Evolutionary conservation across 768 basidiomycete species (phyloP).

Genomic region (Russula emetica): DNA sequence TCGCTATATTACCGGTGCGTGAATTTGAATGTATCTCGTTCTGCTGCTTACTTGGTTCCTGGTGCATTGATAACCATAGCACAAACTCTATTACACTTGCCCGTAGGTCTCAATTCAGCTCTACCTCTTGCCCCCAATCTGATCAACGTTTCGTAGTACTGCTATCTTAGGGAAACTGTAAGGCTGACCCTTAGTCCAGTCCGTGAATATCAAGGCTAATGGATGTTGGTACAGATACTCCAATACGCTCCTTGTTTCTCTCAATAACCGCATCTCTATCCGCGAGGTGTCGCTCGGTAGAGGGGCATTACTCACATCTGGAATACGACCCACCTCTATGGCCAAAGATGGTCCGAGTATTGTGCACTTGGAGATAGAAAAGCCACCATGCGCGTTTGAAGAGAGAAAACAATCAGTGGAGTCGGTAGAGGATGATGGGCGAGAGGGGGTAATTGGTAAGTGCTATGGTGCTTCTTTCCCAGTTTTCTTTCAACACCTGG

Average conservation of each 20-base stretch:
- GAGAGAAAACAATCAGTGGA: neutral
- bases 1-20: slow-evolving; percentile 5
- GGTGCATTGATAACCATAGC: neutral
- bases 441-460: neutral
- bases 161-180: slow-evolving; percentile 20
- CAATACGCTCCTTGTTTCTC: slow-evolving; percentile 13
- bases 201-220: neutral
- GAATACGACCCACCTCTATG: too few species aligned
- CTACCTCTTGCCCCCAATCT: neutral
- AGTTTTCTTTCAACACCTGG: neutral
- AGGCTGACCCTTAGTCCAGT: neutral
- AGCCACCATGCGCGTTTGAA: neutral
- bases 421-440: neutral
- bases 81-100: slow-evolving; percentile 13
- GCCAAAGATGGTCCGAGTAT: too few species aligned
- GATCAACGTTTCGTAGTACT: neutral
- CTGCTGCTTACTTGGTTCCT: neutral
- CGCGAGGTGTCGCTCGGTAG: neutral
- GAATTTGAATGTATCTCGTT: neutral
- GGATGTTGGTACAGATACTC: slow-evolving; percentile 8
- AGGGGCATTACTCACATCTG: neutral
- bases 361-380: neutral
- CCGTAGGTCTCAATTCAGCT: slow-evolving; percentile 1
- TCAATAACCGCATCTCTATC: slow-evolving; percentile 18
- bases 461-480: neutral